Conservation (phyloP, 2,329 filamentous ascomycete species). For the Cladorrhinum sp. region DNA sequence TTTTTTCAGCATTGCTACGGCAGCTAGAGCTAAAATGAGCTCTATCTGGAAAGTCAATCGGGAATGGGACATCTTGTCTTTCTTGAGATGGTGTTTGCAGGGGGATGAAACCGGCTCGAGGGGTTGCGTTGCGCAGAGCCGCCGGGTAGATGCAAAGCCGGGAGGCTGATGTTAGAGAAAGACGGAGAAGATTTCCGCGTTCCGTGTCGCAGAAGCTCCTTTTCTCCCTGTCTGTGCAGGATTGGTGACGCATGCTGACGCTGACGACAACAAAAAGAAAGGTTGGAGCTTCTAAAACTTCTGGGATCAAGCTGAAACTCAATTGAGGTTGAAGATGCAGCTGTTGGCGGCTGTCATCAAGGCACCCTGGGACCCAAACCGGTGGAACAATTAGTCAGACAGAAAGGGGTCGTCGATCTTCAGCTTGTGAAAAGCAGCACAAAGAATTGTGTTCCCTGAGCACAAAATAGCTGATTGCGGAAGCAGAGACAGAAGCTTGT, state of each 20-base stretch:
- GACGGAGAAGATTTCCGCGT: conserved; percentile 2
- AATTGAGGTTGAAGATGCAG: background rate
- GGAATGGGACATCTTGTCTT: conserved; percentile 9
- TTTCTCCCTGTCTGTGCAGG: conserved; percentile 2
- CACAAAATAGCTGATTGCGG: background rate
- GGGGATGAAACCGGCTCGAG: conserved; percentile 26
- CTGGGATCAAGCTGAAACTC: conserved; percentile 10
- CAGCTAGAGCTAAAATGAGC: background rate
- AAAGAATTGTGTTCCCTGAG: background rate
- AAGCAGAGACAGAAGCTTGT: background rate
- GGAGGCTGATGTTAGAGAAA: conserved; percentile 18
- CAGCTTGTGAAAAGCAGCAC: background rate
- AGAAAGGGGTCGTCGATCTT: background rate
- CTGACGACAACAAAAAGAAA: background rate
- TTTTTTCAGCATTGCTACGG: background rate
- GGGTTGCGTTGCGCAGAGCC: conserved; percentile 17
- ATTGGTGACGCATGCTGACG: background rate
- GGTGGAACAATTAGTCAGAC: background rate
- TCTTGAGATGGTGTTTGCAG: conserved; percentile 21
- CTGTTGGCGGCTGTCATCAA: background rate
- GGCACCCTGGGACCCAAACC: background rate
- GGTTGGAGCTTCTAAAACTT: background rate
- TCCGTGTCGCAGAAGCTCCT: conserved; percentile 14
- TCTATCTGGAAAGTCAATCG: conserved; percentile 1
- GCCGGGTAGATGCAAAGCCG: conserved; percentile 19